Percentiles rank a stretch among this genome's conserved stretches.
Conservation (phyloP, 2,329 filamentous ascomycete genomes). For the Daldinia sp. region DNA sequence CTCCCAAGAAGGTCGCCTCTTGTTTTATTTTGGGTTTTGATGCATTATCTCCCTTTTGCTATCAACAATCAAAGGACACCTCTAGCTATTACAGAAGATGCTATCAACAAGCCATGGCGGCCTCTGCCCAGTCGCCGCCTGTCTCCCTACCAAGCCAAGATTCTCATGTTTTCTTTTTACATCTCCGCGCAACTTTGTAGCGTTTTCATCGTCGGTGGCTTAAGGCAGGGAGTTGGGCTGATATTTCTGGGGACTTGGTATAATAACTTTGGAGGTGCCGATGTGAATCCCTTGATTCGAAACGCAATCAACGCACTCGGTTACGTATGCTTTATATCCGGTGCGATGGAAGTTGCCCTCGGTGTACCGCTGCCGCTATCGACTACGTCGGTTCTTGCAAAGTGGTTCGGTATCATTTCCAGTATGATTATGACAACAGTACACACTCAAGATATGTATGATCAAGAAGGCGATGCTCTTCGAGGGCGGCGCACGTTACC, state of each 20-base stretch:
- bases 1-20: conserved; percentile 4
- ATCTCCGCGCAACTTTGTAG: not conserved
- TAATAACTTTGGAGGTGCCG: conserved; percentile 15
- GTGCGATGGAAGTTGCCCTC: conserved; percentile 12
- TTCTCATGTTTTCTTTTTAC: conserved; percentile 10
- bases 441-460: conserved; percentile 42
- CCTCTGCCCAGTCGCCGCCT: conserved; percentile 11
- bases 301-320: conserved; percentile 13
- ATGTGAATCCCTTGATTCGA: conserved; percentile 16
- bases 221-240: not conserved
- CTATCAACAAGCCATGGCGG: conserved; percentile 21
- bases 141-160: not conserved
- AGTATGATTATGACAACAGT: conserved; percentile 37
- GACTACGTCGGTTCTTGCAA: not conserved
- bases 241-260: conserved; percentile 9
- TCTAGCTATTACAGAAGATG: conserved; percentile 12
- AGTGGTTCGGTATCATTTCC: conserved; percentile 32
- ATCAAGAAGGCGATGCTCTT: conserved; percentile 38
- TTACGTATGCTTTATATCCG: conserved; percentile 8
- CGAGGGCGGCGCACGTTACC: conserved; percentile 37
- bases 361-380: not conserved
- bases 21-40: conserved; percentile 15
- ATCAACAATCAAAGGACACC: conserved; percentile 18
- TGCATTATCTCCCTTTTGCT: conserved; percentile 15
- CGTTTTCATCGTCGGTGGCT: not conserved